Conservation (phyloP, 371 early-diverging fungal species). For the Rhizopus arrhizus region DNA sequence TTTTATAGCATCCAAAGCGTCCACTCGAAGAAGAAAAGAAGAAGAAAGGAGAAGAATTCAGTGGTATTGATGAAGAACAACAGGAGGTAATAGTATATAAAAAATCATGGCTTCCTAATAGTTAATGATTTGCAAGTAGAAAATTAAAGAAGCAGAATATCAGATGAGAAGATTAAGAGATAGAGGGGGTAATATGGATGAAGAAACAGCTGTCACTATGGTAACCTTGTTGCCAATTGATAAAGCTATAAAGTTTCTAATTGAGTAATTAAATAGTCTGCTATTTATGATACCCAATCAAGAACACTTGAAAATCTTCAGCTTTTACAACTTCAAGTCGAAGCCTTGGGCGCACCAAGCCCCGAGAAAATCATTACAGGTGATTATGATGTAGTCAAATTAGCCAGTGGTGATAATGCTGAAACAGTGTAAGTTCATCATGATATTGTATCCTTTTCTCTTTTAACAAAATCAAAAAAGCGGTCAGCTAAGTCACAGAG, state of each 20-base stretch:
- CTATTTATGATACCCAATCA: constrained; percentile 66
- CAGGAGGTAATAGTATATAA: constrained; percentile 34
- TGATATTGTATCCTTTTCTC: too few species aligned
- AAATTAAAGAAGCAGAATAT: constrained; percentile 60
- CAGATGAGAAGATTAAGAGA: constrained; percentile 44
- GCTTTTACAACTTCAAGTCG: constrained; percentile 57
- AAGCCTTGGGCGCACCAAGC: constrained; percentile 58
- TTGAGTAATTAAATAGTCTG: constrained; percentile 23
- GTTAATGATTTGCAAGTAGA: constrained; percentile 29
- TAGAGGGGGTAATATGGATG: constrained; percentile 33
- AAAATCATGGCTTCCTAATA: background rate
- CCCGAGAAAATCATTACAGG: constrained; percentile 32
- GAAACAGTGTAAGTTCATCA: background rate
- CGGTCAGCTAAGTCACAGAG: constrained; percentile 12
- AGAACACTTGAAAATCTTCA: constrained; percentile 70
- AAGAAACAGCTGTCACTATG: constrained; percentile 40
- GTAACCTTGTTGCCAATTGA: constrained; percentile 13
- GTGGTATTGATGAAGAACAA: constrained; percentile 50
- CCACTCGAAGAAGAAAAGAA: constrained; percentile 67
- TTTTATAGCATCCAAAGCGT: constrained; percentile 44
- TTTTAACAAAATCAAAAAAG: background rate
- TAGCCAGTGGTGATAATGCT: background rate
- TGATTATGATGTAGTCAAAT: constrained; percentile 25
- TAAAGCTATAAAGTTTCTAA: background rate
- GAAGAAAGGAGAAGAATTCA: constrained; percentile 58